A percentile compares a stretch with the other conserved stretches of the same genome.
Conservation (phyloP, 164 flowering plant species). For the Saururus chinensis region DNA sequence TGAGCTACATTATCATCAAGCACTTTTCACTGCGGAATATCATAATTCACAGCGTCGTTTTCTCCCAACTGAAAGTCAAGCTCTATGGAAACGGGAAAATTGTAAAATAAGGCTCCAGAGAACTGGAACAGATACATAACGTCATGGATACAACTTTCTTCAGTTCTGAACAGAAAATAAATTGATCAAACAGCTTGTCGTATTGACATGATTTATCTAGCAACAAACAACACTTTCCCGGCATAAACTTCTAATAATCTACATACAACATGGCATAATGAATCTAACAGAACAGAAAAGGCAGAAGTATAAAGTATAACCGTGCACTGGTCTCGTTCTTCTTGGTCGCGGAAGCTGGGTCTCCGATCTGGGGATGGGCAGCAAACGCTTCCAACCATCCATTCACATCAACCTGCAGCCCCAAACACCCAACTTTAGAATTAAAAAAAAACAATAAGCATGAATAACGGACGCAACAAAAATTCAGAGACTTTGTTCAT, state of each 20-base stretch:
- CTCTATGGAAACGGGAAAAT: too few relatives aligned
- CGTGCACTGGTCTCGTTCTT: slow-evolving; percentile 35
- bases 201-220: background rate
- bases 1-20: background rate
- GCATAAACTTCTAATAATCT: background rate
- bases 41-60: too few relatives aligned
- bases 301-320: slow-evolving; percentile 13
- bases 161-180: too few relatives aligned
- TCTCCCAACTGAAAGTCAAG: too few relatives aligned
- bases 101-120: too few relatives aligned
- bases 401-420: slow-evolving; percentile 57
- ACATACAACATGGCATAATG: background rate
- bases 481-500: slow-evolving; percentile 42
- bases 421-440: background rate
- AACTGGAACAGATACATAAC: too few relatives aligned
- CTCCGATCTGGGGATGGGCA: slow-evolving; percentile 76
- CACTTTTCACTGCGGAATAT: too few relatives aligned
- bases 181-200: too few relatives aligned
- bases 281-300: background rate
- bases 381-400: slow-evolving; percentile 85
- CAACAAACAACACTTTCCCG: background rate
- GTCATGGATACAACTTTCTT: too few relatives aligned
- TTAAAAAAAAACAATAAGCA: background rate
- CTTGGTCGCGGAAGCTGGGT: slow-evolving; percentile 20
- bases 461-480: too few relatives aligned